These are phyloP conservation scores for Salvia rosmarinus DNA, from an alignment of 257 asterid species.

Conservation along the genomic window DNA sequence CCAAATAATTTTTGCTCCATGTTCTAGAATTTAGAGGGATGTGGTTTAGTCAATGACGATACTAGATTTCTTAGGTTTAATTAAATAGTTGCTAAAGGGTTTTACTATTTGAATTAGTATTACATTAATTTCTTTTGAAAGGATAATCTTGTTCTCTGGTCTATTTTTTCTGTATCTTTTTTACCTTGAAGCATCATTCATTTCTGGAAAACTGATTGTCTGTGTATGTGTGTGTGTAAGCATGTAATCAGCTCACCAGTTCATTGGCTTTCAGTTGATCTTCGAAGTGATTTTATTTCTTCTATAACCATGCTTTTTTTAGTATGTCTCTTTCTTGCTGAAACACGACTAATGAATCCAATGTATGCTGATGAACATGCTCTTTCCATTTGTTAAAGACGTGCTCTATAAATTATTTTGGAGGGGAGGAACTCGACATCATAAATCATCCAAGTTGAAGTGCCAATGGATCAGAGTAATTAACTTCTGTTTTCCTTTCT, in stretches of 20 bases:
- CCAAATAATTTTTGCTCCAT: neutral
- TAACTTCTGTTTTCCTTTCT: constrained; percentile 31
- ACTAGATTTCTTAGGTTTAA: constrained; percentile 1
- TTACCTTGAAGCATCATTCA: neutral
- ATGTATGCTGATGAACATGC: neutral
- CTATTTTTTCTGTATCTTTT: neutral
- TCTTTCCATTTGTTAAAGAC: constrained; percentile 35
- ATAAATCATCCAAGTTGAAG: constrained; percentile 29
- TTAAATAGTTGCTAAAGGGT: neutral
- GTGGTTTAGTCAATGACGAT: constrained; percentile 2
- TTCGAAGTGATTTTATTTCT: neutral
- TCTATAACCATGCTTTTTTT: neutral
- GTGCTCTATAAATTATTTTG: constrained; percentile 35
- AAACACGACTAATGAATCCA: neutral
- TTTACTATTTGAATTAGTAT: neutral
- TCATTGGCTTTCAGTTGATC: constrained; percentile 8
- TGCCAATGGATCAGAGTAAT: constrained; percentile 73
- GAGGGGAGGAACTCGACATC: constrained; percentile 31
- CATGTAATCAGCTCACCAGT: neutral
- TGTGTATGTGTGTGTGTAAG: neutral
- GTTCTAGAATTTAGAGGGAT: constrained; percentile 8
- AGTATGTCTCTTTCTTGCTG: neutral
- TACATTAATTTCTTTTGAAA: neutral
- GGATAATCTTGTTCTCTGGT: neutral
- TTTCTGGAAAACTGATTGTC: neutral